Evolutionary conservation across 306 rosid species (phyloP), one percentile per base, ranked within the genome.

Genomic region (Vigna mungo): DNA sequence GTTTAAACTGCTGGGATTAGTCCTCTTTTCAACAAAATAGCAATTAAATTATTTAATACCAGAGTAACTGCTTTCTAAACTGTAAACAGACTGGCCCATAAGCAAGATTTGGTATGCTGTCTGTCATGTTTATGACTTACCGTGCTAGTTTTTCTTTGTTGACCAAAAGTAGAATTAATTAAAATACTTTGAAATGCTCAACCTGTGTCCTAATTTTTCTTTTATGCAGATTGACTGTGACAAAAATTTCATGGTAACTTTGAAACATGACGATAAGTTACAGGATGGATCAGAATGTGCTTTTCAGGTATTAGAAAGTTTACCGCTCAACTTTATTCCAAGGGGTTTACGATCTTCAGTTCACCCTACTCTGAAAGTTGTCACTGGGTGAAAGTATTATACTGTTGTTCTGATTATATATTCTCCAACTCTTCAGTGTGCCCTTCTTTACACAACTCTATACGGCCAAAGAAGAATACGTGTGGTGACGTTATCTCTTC

Each of bases 211-310:
- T 74, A 47, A 17, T 60, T 71, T 74, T 73, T 77, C 10, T 79
- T 20, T 77, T 72, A 5, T 84, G 82, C 96, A 95, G 99, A 90
- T 95, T 85, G 99, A 95, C 83, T 95, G 96, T 80, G 99, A 95
- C 88, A 95, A 95, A 81, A 88, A 92, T 79, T 87, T 95, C 76
- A 87, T 95, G 97, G 97, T 91, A 68, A 84, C 92, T 61, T 78
- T 95, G 82, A 95, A 95, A 82, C 97, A 95, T 9, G 99, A 95
- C 69, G 99, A 95, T 78, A 95, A 95, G 87, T 88, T 95, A 81
- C 97, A 89, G 85, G 99, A 95, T 83, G 99, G 99, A 78, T 86
- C 97, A 56, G 99, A 95, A 84, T 95, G 97, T 86, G 82, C 96
- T 79, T 89, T 95, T 86, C 99, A 95, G 99, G 99, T 92, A 90